Base-by-base conservation (phyloP, 495 filamentous ascomycete species). In the Lasiosphaeria miniovina region DNA sequence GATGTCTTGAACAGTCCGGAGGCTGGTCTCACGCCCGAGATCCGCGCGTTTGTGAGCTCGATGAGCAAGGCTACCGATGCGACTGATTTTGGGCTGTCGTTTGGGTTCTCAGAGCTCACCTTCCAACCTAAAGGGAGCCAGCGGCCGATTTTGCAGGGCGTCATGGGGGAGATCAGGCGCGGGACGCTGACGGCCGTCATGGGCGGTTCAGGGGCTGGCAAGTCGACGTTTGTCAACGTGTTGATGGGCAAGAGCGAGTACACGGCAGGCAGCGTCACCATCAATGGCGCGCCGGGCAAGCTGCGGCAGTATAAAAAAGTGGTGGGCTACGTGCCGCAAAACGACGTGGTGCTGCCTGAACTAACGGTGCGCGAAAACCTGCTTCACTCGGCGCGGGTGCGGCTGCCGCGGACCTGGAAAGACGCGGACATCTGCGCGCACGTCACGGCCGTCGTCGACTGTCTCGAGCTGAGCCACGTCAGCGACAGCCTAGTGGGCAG, bases 261-360 rank as follows among this genome's bases (percentile, higher is more conserved):
- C 45, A 81, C 77, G 5, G 64, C 68, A 34, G 80, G 80, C 2
- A 54, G 61, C 4, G 75, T 76, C 7, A 75, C 67, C 54, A 73
- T 84, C 61, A 84, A 83, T 60, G 79, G 75, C 7, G 66, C 76
- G 32, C 72, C 75, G 12, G 74, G 77, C 6, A 71, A 74, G 35
- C 75, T 80, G 17, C 71, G 72, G 62, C 67, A 65, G 50, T 82
- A 81, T 56, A 81, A 80, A 67, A 80, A 80, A 57, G 77, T 81
- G 54, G 81, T 84, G 15, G 80, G 81, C 33, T 84, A 82, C 53
- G 79, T 85, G 35, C 80, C 81, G 4, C 81, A 83, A 60, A 73
- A 82, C 46, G 80, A 83, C 54, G 68, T 78, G 15, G 72, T 83
- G 6, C 67, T 79, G 5, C 74, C 78, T 2, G 75, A 83, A 51